Base-by-base conservation (phyloP, 176 grass and related monocot species). In the Oryza officinalis region DNA sequence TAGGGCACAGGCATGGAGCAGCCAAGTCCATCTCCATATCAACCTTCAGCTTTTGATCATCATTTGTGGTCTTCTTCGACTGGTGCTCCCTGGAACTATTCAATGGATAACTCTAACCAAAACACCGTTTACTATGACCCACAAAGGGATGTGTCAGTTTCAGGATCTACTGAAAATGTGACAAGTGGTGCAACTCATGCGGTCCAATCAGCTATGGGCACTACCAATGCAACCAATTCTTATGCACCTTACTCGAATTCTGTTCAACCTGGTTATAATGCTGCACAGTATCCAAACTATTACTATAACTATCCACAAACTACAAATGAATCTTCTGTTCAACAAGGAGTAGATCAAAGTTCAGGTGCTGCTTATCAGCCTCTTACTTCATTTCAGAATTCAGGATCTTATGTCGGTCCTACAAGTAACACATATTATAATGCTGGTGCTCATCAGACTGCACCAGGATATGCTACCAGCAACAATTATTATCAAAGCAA, bases 371-470 rank as follows among this genome's bases (percentile, higher is more conserved):
- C 90, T 87, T 92, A 94, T 85, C 95, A 97, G 92, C 83, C 90
- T 92, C 90, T 86, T 88, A 81, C 71, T 85, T 84, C 81, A 78
- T 97, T 97, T 97, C 92, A 87, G 84, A 92, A 94, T 97, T 97
- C 90, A 91, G 88, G 88, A 87, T 82, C 90, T 94, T 94, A 91
- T 77, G 83, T 87, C 77, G 76, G 74, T 89, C 80, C 90, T 81
- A 86, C 91, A 92, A 86, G 79, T 92, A 91, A 90, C 85, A 94
- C 88, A 90, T 97, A 90, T 89, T 94, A 92, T 89, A 97, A 92
- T 94, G 47, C 87, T 97, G 88, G 92, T 84, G 79, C 74, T 97
- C 67, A 94, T 97, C 92, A 94, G 88, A 89, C 78, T 10, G 63
- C 61, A n/a, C 59, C 88, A 74, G 89, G 89, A 67, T 97, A 94